Conservation (phyloP, 1,284 basidiomycete species). For the Leccinum subrobustum region DNA sequence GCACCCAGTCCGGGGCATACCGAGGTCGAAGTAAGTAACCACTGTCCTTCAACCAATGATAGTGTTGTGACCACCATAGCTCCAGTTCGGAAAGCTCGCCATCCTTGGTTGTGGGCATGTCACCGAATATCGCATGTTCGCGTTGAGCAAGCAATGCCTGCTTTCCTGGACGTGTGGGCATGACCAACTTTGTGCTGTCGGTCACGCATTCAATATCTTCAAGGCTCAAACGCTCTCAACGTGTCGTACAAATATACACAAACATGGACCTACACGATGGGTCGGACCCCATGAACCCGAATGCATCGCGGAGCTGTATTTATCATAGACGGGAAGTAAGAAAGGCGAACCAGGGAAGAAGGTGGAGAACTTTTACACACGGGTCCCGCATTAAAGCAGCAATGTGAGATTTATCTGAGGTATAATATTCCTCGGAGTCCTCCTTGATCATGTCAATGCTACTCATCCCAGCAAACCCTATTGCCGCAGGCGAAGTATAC, state of each 20-base stretch:
- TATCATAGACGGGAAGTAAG: background rate
- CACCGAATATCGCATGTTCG: background rate
- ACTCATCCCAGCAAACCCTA: no score
- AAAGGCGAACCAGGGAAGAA: background rate
- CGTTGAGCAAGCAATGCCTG: slow-evolving; percentile 1
- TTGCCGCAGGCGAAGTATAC: no score
- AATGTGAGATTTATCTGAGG: no score
- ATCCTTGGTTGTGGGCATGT: background rate
- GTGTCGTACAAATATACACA: slow-evolving; percentile 6
- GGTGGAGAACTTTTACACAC: slow-evolving; percentile 1
- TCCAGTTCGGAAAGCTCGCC: slow-evolving; percentile 10
- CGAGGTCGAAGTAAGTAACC: slow-evolving; percentile 39
- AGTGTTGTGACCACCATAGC: slow-evolving; percentile 32
- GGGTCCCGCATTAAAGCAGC: background rate
- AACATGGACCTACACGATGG: slow-evolving; percentile 6
- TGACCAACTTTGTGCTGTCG: no score
- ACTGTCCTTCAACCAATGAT: slow-evolving; percentile 30
- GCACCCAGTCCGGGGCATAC: slow-evolving; percentile 36
- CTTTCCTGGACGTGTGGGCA: background rate
- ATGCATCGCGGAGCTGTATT: background rate
- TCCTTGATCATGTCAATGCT: no score
- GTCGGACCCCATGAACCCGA: slow-evolving; percentile 13
- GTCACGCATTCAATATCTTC: no score
- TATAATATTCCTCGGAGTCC: no score
- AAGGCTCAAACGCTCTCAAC: no score